These are phyloP conservation scores for Trichophyton schoenleinii DNA, from an alignment of 2,329 filamentous ascomycete genomes.

Conservation along the genomic window DNA sequence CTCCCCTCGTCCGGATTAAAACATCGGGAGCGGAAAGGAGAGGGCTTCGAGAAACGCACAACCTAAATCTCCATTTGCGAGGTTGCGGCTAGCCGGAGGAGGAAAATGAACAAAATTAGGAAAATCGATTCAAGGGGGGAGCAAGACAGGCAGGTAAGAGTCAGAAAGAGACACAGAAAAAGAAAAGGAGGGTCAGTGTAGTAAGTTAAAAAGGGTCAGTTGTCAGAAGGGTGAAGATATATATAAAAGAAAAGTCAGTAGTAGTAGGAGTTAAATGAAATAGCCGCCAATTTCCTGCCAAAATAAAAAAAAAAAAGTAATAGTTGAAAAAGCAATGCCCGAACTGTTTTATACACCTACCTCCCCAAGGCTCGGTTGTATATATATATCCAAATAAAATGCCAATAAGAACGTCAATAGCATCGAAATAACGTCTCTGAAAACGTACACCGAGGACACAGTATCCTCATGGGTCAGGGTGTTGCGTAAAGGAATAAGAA, in stretches of 20 bases:
- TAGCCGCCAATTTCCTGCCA: not conserved
- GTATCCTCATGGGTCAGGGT: not conserved
- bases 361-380: not conserved
- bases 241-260: not conserved
- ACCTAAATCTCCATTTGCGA: not conserved
- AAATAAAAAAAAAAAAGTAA: not conserved
- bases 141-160: not conserved
- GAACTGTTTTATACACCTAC: not conserved
- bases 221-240: not conserved
- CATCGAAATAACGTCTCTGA: slow-evolving; percentile 1
- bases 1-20: not conserved
- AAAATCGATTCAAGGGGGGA: too few relatives aligned
- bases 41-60: not conserved
- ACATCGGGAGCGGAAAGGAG: not conserved
- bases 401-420: not conserved
- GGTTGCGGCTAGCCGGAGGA: not conserved
- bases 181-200: not conserved
- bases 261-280: not conserved
- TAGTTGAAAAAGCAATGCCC: not conserved
- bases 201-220: not conserved
- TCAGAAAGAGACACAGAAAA: not conserved
- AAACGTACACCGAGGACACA: slow-evolving; percentile 2
- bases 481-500: not conserved
- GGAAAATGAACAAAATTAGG: not conserved
- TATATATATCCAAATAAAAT: not conserved